Conservation (phyloP, 148 eudicot species). For the Chenopodium formosanum region DNA sequence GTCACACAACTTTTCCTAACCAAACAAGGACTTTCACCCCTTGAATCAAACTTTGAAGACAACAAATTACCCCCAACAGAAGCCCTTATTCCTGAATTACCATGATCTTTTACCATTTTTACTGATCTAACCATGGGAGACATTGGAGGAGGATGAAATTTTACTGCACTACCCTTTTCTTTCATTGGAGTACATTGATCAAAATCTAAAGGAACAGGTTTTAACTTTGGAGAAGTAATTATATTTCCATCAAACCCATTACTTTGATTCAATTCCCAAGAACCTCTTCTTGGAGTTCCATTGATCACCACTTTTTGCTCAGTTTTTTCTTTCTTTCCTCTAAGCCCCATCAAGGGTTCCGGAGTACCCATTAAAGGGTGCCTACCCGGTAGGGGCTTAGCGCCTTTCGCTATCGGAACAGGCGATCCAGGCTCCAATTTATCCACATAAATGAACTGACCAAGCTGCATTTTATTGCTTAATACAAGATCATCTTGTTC, state of each 20-base stretch:
- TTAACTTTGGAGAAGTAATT: constrained; percentile 40
- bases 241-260: constrained; percentile 24
- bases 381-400: constrained; percentile 76
- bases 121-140: constrained; percentile 58
- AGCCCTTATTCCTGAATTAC: constrained; percentile 40
- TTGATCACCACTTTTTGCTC: constrained; percentile 33
- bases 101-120: constrained; percentile 35
- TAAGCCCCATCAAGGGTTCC: constrained; percentile 72
- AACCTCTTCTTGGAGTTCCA: constrained; percentile 60
- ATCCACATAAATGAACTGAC: constrained; percentile 82
- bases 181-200: constrained; percentile 80
- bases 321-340: constrained; percentile 42
- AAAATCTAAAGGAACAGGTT: constrained; percentile 70
- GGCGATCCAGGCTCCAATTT: constrained; percentile 75
- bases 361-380: constrained; percentile 88
- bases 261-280: constrained; percentile 59
- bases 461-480: constrained; percentile 81
- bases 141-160: constrained; percentile 40
- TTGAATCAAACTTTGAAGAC: constrained; percentile 49
- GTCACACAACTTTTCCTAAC: constrained; percentile 66
- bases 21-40: constrained; percentile 54
- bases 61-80: constrained; percentile 55
- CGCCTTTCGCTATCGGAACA: constrained; percentile 71
- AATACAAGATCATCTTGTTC: constrained; percentile 92
- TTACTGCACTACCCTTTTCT: constrained; percentile 48